These are phyloP conservation scores for Calonectria pauciramosa DNA, from an alignment of 2,329 filamentous ascomycete species.

Conservation along the genomic window DNA sequence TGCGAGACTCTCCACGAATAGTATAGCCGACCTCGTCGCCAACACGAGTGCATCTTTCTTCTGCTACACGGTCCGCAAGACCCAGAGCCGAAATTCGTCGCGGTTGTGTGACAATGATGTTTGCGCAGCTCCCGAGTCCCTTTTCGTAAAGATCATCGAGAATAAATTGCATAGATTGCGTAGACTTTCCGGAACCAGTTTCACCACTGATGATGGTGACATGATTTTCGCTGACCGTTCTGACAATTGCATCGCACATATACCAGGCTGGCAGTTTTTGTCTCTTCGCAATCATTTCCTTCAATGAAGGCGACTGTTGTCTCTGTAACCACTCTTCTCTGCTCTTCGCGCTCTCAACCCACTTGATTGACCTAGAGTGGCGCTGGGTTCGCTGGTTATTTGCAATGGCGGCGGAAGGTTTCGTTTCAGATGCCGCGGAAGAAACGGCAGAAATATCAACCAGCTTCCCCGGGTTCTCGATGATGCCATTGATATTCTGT, in stretches of 20 bases:
- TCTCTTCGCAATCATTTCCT: constrained; percentile 81
- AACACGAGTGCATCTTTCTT: constrained; percentile 85
- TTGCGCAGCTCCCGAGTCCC: constrained; percentile 81
- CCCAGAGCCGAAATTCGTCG: constrained; percentile 94
- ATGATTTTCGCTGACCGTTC: constrained; percentile 81
- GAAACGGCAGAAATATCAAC: constrained; percentile 87
- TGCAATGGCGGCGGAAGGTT: constrained; percentile 45
- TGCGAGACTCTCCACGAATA: constrained; percentile 90
- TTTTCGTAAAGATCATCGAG: constrained; percentile 89
- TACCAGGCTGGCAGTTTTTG: constrained; percentile 89
- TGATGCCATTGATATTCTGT: constrained; percentile 83
- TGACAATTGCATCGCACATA: constrained; percentile 81
- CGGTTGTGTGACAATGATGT: constrained; percentile 96
- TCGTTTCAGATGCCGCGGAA: constrained; percentile 73
- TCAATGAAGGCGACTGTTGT: constrained; percentile 74
- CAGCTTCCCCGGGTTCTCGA: constrained; percentile 86
- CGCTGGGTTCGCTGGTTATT: constrained; percentile 53
- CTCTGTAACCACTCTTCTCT: constrained; percentile 78
- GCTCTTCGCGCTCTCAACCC: constrained; percentile 71
- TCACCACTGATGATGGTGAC: constrained; percentile 98
- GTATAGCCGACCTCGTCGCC: constrained; percentile 93
- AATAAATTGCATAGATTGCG: constrained; percentile 96
- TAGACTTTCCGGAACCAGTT: constrained; percentile 96
- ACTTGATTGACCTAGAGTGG: constrained; percentile 72
- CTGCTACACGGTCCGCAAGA: constrained; percentile 92